Conservation (phyloP, 2,329 filamentous ascomycete genomes). For the Epicoccum sorghinum region DNA sequence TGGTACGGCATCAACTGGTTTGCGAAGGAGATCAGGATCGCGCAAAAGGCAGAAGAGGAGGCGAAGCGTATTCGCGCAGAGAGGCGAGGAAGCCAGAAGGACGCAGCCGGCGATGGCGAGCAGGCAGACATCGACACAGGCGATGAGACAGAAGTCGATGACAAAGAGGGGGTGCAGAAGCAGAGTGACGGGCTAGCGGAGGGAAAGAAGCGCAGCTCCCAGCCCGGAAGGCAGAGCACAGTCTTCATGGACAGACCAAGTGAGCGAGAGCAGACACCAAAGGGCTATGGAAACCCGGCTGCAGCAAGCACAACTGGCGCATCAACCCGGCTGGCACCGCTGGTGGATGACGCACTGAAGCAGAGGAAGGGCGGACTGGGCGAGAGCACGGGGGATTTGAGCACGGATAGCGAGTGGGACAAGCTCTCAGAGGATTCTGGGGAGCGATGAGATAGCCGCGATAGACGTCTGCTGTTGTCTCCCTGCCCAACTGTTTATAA, state of each 20-base stretch:
- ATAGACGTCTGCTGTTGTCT: constrained; percentile 14
- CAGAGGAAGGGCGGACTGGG: constrained; percentile 52
- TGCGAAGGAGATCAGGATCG: constrained; percentile 66
- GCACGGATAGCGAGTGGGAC: constrained; percentile 98
- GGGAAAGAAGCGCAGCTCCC: constrained; percentile 22
- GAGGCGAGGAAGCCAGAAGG: constrained; percentile 53
- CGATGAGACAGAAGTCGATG: constrained; percentile 55
- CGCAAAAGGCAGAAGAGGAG: constrained; percentile 56
- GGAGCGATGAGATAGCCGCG: constrained; percentile 34
- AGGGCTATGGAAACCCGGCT: constrained; percentile 15
- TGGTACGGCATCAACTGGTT: constrained; percentile 99
- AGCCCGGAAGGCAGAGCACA: constrained; percentile 34
- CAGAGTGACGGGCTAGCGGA: constrained; percentile 21
- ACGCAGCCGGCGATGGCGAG: constrained; percentile 26
- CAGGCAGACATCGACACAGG: constrained; percentile 51
- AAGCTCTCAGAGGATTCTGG: constrained; percentile 71
- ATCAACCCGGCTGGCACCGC: constrained; percentile 35
- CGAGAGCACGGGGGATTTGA: constrained; percentile 62
- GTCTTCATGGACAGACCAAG: constrained; percentile 41
- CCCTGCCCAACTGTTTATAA: neutral
- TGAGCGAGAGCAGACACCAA: constrained; percentile 30
- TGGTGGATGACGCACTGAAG: constrained; percentile 48
- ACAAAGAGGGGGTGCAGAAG: constrained; percentile 37
- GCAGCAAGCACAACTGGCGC: constrained; percentile 39
- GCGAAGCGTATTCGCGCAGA: constrained; percentile 53